Base-by-base conservation (phyloP, 495 filamentous ascomycete genomes). In the Trypethelium eluteriae region DNA sequence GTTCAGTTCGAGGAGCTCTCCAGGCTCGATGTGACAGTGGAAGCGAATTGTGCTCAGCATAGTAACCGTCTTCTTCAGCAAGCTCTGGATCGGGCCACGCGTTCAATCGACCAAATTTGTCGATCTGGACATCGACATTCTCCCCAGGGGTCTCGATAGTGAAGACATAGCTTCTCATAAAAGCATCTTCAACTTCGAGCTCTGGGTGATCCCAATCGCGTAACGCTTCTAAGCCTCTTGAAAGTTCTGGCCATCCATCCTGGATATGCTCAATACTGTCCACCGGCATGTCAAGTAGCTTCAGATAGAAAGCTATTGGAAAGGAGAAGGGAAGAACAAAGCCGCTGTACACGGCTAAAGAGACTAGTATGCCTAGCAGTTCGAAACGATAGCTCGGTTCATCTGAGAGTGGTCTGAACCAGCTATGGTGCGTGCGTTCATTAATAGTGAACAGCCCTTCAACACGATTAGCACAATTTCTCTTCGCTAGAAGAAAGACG, bases 321-420 rank as follows among this genome's bases (percentile, higher is more conserved):
- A 98, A 92, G 3, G 86, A 95, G 64, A 97, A 80, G 1, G 93
- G 93, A 1, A 98, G 80, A 0, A 91, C 96, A 25, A 96, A 81
- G 1, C 93, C 93, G 69, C 98, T 98, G 77, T 96, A 96, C 25
- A 97, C 82, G n/a, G 94, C 94, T 2, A 98, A 79, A 0, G 88
- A 93, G 66, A 96, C 82, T 56, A 97, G 75, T n/a, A 96, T 74
- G 2, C 94, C 94, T 39, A 96, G 78, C 2, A 97, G 82, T 75
- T 98, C 93, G 72, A 89, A 97, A 69, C 93, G 93, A 82, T 93
- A 93, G 4, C 90, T 77, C 2, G 89, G 88, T 71, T 94, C 92
- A 44, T 88, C 74, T 2, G 91, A 89, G 11, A 85, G 85, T 0
- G 93, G 89, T 18, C 88, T 85, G 71, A 98, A 94, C 91, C 93